phyloP scores from a whole-genome alignment of 441 rosid genomes.

The Syzygium syzygioides region DNA sequence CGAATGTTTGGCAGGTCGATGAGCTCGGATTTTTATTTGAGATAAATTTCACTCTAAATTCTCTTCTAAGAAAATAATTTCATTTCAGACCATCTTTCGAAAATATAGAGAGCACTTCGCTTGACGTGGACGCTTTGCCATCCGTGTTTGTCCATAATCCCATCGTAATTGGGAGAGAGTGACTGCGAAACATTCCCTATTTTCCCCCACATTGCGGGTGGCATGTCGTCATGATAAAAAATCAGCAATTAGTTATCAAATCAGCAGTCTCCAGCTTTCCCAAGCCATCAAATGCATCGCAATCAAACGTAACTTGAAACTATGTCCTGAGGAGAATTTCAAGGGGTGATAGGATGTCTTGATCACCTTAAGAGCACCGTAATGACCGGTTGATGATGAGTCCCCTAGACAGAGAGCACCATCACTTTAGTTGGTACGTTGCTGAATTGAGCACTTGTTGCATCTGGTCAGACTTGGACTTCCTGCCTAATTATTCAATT shows the following conservation, averaged over 20 bases:
- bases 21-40: not conserved
- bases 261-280: not conserved
- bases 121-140: not conserved
- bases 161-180: not conserved
- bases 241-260: not conserved
- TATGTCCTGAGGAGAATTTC: not conserved
- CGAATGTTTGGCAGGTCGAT: rapidly evolving
- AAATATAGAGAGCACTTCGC: not conserved
- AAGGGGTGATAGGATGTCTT: not conserved
- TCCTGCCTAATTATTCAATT: not conserved
- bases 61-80: not conserved
- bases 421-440: not conserved
- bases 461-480: not conserved
- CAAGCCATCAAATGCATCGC: not conserved
- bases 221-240: not conserved
- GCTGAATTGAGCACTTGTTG: not conserved
- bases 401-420: not conserved
- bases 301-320: not conserved
- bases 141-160: not conserved
- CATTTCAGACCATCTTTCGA: not conserved
- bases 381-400: not conserved
- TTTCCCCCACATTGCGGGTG: not conserved
- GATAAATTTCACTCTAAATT: not conserved
- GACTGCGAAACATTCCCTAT: not conserved
- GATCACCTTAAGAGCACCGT: not conserved